Evolutionary conservation across 768 basidiomycete genomes (phyloP), one percentile per base, ranked within the genome.

Genomic region (Amylocystis lapponica): DNA sequence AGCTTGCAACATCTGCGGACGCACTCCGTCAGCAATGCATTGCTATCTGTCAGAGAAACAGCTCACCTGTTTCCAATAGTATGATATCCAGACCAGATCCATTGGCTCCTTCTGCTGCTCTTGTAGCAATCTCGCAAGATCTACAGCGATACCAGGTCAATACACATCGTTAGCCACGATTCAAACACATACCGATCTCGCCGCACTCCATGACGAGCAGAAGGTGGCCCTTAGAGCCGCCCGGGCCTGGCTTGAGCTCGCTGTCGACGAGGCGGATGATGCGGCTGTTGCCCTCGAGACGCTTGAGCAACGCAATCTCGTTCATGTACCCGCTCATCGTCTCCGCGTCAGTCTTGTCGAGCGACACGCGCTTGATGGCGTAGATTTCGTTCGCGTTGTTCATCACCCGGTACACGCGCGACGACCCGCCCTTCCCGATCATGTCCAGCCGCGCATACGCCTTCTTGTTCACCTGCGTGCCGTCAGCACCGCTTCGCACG

Each of bases 131-230:
- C 77, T 77, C 30, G 92, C 84, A 41, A 98, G 70, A 64, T 98
- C 95, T 61, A 41, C 16, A 31, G 19, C 12, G 4, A 37, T n/a
- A 21, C 9, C 14, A 16, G 4, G 19, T 37, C 29, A 38, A 36
- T 27, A 47, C 17, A 35, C 27, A 30, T 8, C n/a, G 30, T 31
- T 34, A 40, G n/a, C n/a, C n/a, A 26, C 21, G 33, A 30, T 44
- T 30, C 37, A 37, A n/a, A 21, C 25, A 57, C 64, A 43, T 38
- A 65, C 64, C 65, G 29, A 91, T 79, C 67, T 99, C 95, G 7
- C 95, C 95, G 48, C 86, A 92, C 60, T 99, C 95, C 92, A 99
- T 93, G 4, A 97, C 85, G 58, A 98, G 72, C 65, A 90, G 68
- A 42, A 97, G 59, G 49, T 80, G 71, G 0, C 83, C 85, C 56